These are phyloP conservation scores for Solioccasus polychromus DNA, from an alignment of 768 basidiomycete species.

Conservation along the genomic window DNA sequence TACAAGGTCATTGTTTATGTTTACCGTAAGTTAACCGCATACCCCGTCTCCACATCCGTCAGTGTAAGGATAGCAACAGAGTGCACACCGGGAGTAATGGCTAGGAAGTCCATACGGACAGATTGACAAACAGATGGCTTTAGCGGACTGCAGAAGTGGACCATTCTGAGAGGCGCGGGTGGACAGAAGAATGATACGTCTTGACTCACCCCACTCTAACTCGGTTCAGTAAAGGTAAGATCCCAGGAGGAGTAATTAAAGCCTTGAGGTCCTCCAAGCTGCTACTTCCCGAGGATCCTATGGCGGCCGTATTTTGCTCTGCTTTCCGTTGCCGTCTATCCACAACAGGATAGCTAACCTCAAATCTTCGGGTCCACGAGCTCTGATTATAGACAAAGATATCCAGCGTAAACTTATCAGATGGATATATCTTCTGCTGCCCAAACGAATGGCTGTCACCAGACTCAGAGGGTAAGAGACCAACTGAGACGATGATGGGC, in stretches of 20 bases:
- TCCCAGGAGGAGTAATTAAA: constrained; percentile 46
- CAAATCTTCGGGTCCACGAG: constrained; percentile 71
- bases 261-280: constrained; percentile 27
- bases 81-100: constrained; percentile 77
- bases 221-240: constrained; percentile 74
- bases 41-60: constrained; percentile 72
- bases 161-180: constrained; percentile 1
- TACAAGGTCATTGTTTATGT: constrained; percentile 8
- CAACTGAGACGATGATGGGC: constrained; percentile 69
- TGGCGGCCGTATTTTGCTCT: constrained; percentile 25
- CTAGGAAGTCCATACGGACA: constrained; percentile 82
- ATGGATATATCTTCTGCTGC: constrained; percentile 59
- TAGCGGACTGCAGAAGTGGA: constrained; percentile 52
- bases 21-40: constrained; percentile 71
- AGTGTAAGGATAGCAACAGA: constrained; percentile 68
- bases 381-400: constrained; percentile 87
- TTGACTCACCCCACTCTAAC: constrained; percentile 72
- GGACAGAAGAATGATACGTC: not conserved
- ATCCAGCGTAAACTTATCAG: constrained; percentile 76
- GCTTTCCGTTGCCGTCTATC: constrained; percentile 41
- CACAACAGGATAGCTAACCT: constrained; percentile 65
- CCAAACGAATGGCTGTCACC: constrained; percentile 9
- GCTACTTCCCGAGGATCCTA: constrained; percentile 16
- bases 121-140: constrained; percentile 82
- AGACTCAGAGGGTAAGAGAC: constrained; percentile 36